Conservation (phyloP, 2,329 filamentous ascomycete genomes). For the Sordariomycetes sp. region DNA sequence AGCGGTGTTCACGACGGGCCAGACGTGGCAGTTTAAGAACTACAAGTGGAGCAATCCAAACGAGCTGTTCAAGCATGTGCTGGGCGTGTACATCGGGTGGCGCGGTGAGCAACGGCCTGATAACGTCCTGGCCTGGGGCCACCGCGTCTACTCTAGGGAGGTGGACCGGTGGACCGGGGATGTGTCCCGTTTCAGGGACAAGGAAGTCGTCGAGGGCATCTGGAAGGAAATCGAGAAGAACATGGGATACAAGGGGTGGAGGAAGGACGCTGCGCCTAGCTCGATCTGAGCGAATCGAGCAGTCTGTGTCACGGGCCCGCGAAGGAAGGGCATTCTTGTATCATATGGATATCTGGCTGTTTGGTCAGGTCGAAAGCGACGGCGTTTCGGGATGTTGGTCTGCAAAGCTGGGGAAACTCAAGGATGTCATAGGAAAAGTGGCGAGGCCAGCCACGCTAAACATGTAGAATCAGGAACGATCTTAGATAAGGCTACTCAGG, state of each 20-base stretch:
- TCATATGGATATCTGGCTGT: not conserved
- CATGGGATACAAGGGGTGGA: constrained; percentile 83
- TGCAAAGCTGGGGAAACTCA: no score
- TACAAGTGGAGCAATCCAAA: constrained; percentile 91
- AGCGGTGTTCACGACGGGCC: constrained; percentile 93
- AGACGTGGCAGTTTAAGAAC: constrained; percentile 96
- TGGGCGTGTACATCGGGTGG: constrained; percentile 88
- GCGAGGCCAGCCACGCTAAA: no score
- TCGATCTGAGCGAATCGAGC: constrained; percentile 34
- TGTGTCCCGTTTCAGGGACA: constrained; percentile 66
- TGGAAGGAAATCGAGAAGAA: constrained; percentile 84
- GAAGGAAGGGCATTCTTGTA: not conserved
- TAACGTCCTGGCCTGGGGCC: constrained; percentile 74
- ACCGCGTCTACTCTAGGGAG: constrained; percentile 67
- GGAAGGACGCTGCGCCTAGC: constrained; percentile 56
- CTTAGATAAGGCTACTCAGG: no score
- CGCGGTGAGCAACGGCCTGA: constrained; percentile 72
- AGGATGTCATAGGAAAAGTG: no score
- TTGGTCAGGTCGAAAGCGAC: not conserved
- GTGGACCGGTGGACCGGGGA: constrained; percentile 75
- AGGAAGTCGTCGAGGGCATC: constrained; percentile 85
- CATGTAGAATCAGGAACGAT: no score
- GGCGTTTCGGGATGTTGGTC: not conserved
- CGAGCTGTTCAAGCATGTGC: constrained; percentile 81
- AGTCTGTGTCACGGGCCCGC: no score